Base-by-base conservation (phyloP, 2,329 filamentous ascomycete genomes). In the Geoglossum cookeanum region DNA sequence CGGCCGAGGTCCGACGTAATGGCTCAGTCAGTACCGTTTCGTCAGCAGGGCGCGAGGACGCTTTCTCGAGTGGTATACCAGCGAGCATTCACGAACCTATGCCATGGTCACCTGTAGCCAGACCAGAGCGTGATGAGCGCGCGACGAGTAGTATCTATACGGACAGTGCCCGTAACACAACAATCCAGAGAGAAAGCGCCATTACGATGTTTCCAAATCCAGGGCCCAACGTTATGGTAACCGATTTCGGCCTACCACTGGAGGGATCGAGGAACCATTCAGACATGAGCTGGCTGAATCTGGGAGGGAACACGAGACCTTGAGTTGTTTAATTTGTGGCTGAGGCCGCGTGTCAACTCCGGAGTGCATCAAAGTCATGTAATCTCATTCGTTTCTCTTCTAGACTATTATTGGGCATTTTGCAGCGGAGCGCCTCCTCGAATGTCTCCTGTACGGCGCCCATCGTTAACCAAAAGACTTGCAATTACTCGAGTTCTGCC, bases 241-340 rank as follows among this genome's bases (percentile, higher is more conserved):
- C 52, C 17, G 49, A 22, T 22, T 57, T 57, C 32, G 42, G 22
- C 9, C 4, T 22, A 17, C n/a, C 42, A 22, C 30, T 22, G 15
- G 49, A 51, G 29, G 55, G 42, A 47, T 6, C 13, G 15, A 35
- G 13, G 30, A 32, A 35, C n/a, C 17, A 58, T 11, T 76, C 75
- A 55, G 85, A 89, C 67, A 86, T 89, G 83, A 87, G 83, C 69
- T 90, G 85, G 85, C 70, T 90, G 61, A 88, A 89, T 65, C 74
- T 89, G 17, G 81, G 80, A 52, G 77, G 49, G 33, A 17, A 11
- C 22, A 8, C 49, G n/a, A 37, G 33, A 37, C 6, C 30, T 35
- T 53, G 33, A 53, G 11, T 53, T 53, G 30, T 53, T 53, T 53
- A 53, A 53, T 53, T 53, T 53, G 49, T 17, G 17, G 33, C 27